Evolutionary conservation across 805 yeast species (phyloP), one percentile per base, ranked within the genome.

Genomic region (Candida sphagnicola): DNA sequence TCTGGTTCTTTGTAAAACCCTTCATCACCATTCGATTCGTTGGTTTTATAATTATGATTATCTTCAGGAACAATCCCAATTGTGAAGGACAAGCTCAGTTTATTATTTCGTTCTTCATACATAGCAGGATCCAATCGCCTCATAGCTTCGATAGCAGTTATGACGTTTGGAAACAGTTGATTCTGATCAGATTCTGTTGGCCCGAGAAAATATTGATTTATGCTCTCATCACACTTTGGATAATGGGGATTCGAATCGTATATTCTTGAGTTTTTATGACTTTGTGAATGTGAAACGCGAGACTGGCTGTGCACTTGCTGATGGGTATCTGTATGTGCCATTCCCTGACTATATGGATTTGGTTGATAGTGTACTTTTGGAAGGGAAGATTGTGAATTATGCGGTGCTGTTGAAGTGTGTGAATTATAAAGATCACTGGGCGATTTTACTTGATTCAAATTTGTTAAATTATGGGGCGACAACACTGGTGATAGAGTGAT

Each of bases 191-290:
- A 61, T 42, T 63, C 68, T 43, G 59, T 63, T 1, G 75, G 68
- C 1, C 88, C 88, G 28, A 85, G 61, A 51, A 75, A 75, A 51
- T 80, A 83, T 54, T 84, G 93, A 54, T 84, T 83, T 19, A 81
- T 80, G 3, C 67, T 52, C 18, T 72, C 63, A 48, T 81, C 85
- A 44, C 77, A 77, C 42, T 69, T 67, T 8, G 80, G 76, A 39
- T 57, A 46, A 15, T 44, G 39, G 5, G 50, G 36, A 26, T 41
- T 40, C 18, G 46, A 30, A 11, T 56, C 53, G 40, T 55, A 53
- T 2, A 50, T 38, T 17, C 39, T 36, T 8, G 25, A 12, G 18
- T 38, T 13, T 18, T 35, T 31, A 8, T 12, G 24, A n/a, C 18
- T n/a, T 6, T 12, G 21, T n/a, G 34, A 18, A 28, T 21, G 31